A percentile compares a stretch with the other conserved stretches of the same genome.
Conservation (phyloP, 2,329 filamentous ascomycete genomes). For the Trichoderma polysporum region DNA sequence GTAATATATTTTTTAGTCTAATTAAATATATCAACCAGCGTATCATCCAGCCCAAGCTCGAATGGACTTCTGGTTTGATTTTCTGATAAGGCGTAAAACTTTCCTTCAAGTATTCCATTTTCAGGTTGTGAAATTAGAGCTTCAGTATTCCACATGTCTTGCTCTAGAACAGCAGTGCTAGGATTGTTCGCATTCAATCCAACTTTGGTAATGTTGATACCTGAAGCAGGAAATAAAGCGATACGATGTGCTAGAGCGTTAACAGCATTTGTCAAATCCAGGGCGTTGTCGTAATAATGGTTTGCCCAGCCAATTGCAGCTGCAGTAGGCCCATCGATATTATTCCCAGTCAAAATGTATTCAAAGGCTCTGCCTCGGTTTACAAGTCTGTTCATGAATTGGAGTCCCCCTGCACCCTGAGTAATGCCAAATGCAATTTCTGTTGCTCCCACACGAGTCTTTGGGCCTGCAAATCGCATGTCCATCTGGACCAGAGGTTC, state of each 20-base stretch:
- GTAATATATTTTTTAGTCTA: too few relatives aligned
- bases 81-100: not conserved
- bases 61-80: not conserved
- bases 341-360: not conserved
- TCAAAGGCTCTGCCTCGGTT: not conserved
- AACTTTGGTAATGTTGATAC: not conserved
- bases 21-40: not conserved
- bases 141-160: not conserved
- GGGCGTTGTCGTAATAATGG: not conserved
- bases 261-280: not conserved
- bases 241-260: not conserved
- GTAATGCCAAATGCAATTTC: not conserved
- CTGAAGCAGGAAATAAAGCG: too few relatives aligned
- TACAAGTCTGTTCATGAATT: not conserved
- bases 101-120: not conserved
- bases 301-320: not conserved
- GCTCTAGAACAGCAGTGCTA: not conserved
- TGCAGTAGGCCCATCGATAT: not conserved
- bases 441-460: not conserved
- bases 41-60: not conserved
- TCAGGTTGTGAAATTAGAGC: not conserved
- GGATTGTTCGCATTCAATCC: not conserved
- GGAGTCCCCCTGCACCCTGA: not conserved
- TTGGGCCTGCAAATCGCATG: not conserved
- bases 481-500: not conserved